phyloP scores from a whole-genome alignment of 176 grass and related monocot species.

The Carex littledalei region DNA sequence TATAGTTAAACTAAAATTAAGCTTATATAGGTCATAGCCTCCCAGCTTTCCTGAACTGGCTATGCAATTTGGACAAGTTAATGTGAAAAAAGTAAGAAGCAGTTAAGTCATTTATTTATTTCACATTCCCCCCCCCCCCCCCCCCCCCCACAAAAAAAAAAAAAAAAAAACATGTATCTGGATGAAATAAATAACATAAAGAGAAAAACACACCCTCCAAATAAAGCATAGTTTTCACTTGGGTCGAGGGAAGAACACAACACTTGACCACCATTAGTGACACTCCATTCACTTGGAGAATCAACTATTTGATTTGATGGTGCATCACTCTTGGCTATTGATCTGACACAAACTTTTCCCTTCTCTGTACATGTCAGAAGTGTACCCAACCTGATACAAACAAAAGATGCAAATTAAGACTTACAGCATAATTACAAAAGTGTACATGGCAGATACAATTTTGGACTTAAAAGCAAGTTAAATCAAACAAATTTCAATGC shows the following conservation, averaged over 20 bases:
- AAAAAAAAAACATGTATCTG: background rate
- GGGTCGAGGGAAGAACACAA: constrained; percentile 58
- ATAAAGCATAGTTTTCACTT: constrained; percentile 69
- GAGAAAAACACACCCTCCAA: constrained; percentile 69
- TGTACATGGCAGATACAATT: background rate
- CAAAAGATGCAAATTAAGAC: constrained; percentile 12
- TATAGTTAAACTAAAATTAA: background rate
- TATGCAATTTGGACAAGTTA: background rate
- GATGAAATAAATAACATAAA: background rate
- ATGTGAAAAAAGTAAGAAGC: background rate
- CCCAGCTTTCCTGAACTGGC: background rate
- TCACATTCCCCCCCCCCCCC: too few species aligned
- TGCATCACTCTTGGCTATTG: constrained; percentile 38
- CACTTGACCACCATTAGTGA: constrained; percentile 54
- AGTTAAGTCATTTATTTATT: background rate
- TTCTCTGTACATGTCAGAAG: constrained; percentile 71
- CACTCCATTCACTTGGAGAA: constrained; percentile 58
- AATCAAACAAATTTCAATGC: background rate
- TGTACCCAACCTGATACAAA: constrained; percentile 45
- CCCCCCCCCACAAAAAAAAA: too few species aligned
- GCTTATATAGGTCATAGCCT: background rate
- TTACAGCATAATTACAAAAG: background rate
- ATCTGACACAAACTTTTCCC: constrained; percentile 63
- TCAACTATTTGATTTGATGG: constrained; percentile 25
- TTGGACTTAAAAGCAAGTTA: constrained; percentile 1